These are phyloP conservation scores for Phytophthora chlamydospora DNA, from an alignment of 352 stramenopile genomes.

Conservation along the genomic window DNA sequence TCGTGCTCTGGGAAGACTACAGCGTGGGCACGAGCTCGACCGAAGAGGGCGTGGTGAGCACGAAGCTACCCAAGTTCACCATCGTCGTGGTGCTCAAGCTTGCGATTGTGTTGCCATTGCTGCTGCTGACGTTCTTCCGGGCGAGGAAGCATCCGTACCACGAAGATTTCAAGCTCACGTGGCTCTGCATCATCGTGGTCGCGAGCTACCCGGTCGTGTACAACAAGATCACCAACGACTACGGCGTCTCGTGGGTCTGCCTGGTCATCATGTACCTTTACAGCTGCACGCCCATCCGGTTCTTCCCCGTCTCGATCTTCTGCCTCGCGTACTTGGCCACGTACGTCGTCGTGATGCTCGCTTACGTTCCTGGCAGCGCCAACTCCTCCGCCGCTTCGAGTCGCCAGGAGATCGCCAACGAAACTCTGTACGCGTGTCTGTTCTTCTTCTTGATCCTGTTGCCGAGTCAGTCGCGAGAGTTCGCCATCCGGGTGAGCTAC, in stretches of 20 bases:
- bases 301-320: slow-evolving; percentile 81
- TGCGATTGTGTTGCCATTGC: slow-evolving; percentile 61
- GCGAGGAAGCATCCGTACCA: slow-evolving; percentile 64
- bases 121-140: slow-evolving; percentile 73
- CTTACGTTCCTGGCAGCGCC: slow-evolving; percentile 52
- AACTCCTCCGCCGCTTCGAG: slow-evolving; percentile 25
- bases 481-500: slow-evolving; percentile 82
- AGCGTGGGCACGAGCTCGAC: slow-evolving; percentile 41
- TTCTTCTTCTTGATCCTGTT: slow-evolving; percentile 86
- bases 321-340: slow-evolving; percentile 67
- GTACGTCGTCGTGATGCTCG: slow-evolving; percentile 78
- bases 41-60: slow-evolving; percentile 18
- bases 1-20: slow-evolving; percentile 66
- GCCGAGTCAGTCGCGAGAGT: slow-evolving; percentile 78
- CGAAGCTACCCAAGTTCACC: slow-evolving; percentile 67
- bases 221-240: slow-evolving; percentile 86
- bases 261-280: slow-evolving; percentile 89
- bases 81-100: slow-evolving; percentile 71
- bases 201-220: slow-evolving; percentile 76
- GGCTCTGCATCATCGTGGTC: slow-evolving; percentile 65
- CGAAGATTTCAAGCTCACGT: slow-evolving; percentile 73
- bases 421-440: slow-evolving; percentile 81
- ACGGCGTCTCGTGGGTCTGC: slow-evolving; percentile 82
- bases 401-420: slow-evolving; percentile 60
- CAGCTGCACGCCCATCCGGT: slow-evolving; percentile 80